Evolutionary conservation across 1,284 basidiomycete genomes (phyloP).

Genomic region (Ustilago cynodontis): DNA sequence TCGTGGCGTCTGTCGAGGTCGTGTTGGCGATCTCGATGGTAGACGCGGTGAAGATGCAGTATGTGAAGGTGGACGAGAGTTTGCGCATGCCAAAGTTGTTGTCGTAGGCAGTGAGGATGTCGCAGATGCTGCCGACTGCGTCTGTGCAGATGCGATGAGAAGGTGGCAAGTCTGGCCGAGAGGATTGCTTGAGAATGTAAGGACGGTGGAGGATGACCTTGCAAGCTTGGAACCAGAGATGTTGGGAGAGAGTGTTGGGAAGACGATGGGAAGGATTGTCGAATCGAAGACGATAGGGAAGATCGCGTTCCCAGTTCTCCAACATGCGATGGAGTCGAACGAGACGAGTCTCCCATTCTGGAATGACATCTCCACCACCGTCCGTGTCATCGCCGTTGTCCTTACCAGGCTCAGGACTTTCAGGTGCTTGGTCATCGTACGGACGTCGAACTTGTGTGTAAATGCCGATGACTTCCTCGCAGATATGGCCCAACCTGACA

Average conservation of each 20-base stretch:
- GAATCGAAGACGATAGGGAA: slow-evolving; percentile 39
- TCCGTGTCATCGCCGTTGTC: background rate
- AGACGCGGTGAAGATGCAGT: slow-evolving; percentile 58
- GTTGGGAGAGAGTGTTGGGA: slow-evolving; percentile 45
- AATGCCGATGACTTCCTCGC: slow-evolving; percentile 51
- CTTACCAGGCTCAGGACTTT: background rate
- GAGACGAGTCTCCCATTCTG: slow-evolving; percentile 40
- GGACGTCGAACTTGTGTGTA: slow-evolving; percentile 48
- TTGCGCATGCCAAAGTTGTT: slow-evolving; percentile 54
- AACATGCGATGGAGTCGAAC: slow-evolving; percentile 32
- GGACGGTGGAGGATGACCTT: slow-evolving; percentile 55
- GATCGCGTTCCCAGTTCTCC: slow-evolving; percentile 35
- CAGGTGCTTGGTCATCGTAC: slow-evolving; percentile 18
- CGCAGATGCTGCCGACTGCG: slow-evolving; percentile 47
- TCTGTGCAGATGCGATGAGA: slow-evolving; percentile 59
- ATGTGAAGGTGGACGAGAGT: slow-evolving; percentile 51
- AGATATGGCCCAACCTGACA: slow-evolving; percentile 40
- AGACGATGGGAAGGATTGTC: slow-evolving; percentile 41
- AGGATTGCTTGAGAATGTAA: slow-evolving; percentile 56
- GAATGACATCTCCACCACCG: slow-evolving; percentile 3
- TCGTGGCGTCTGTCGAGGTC: slow-evolving; percentile 44
- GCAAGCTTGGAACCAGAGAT: slow-evolving; percentile 51
- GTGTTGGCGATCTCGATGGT: slow-evolving; percentile 63
- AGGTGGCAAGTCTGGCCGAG: slow-evolving; percentile 36
- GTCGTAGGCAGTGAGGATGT: slow-evolving; percentile 52